Evolutionary conservation across 2,329 filamentous ascomycete species (phyloP), one percentile per base, ranked within the genome.

Genomic region (Xylaria polymorpha): DNA sequence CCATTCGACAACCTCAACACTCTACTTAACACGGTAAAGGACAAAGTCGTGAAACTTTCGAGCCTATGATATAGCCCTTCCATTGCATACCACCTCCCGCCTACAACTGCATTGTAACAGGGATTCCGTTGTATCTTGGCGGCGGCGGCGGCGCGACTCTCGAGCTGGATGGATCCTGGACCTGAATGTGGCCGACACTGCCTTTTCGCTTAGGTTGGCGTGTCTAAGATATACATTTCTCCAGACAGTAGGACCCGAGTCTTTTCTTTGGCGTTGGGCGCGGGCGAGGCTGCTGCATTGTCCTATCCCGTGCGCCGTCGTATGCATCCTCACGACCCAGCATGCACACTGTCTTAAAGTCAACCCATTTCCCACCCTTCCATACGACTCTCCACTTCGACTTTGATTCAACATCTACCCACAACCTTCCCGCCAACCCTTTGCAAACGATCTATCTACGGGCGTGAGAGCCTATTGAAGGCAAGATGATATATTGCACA

Each of bases 401-500:
- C 41, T 41, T 37, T 10, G n/a, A 53, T 35, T 35, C 58, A 57
- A 18, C 18, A 32, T n/a, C 22, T 51, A 15, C 51, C 15, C 22
- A 32, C 37, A 20, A 46, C 39, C 46, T 46, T 41, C 60, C 20
- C 44, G 10, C 20, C n/a, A 10, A 50, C 35, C 29, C 48, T 48
- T 50, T 39, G n/a, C 12, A 10, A 32, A 43, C 22, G 25, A 29
- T 44, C 29, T 44, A 51, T 61, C 29, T 25, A 10, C 61, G 64
- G 22, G 53, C 44, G 69, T 66, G 58, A 70, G 61, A 59, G 58
- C 1, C 43, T 7, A 15, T 32, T 18, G 7, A 41, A 39, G 61
- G 22, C 48, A 74, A 69, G 56, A 74, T 76, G 80, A 80, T 87
- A 58, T 87, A 80, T 74, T 87, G 85, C 72, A 80, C 85, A 20